Conservation (phyloP, 768 basidiomycete species). For the Suillus subalutaceus region DNA sequence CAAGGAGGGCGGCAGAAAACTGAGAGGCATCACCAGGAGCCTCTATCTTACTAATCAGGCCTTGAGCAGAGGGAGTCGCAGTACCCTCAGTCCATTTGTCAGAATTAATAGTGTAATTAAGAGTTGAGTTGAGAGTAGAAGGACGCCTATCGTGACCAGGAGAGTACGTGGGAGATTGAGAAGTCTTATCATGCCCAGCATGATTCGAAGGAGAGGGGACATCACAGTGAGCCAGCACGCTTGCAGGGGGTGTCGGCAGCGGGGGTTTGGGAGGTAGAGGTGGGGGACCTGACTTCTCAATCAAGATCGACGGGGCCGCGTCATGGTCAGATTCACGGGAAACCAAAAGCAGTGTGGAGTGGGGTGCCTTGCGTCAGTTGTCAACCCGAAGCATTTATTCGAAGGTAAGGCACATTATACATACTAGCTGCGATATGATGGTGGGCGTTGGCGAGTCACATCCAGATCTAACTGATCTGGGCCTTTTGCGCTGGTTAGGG, state of each 20-base stretch:
- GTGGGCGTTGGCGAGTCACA: conserved; percentile 32
- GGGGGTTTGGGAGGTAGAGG: conserved; percentile 27
- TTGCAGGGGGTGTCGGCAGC: conserved; percentile 36
- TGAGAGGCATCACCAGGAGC: conserved; percentile 25
- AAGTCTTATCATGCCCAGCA: conserved; percentile 18
- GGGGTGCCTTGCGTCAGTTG: conserved; percentile 23
- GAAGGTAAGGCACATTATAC: conserved; percentile 15
- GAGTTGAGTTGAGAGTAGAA: conserved; percentile 18
- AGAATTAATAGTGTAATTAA: conserved; percentile 23
- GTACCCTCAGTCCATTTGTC: conserved; percentile 33
- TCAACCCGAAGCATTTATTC: conserved; percentile 5
- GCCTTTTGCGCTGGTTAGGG: conserved; percentile 38
- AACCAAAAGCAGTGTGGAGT: conserved; percentile 26
- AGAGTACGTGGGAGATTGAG: conserved; percentile 29
- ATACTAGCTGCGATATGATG: conserved; percentile 29
- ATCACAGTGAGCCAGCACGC: conserved; percentile 31
- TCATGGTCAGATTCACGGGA: conserved; percentile 24
- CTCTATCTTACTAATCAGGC: conserved; percentile 25
- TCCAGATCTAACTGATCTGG: conserved; percentile 35
- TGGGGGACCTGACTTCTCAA: conserved; percentile 23
- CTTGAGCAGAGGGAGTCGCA: conserved; percentile 25
- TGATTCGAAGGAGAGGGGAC: conserved; percentile 17
- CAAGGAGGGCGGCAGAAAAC: neutral
- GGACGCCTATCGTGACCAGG: conserved; percentile 34
- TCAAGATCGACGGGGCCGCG: conserved; percentile 16